Base-by-base conservation (phyloP, 257 asterid genomes). In the Jasminum sambac region DNA sequence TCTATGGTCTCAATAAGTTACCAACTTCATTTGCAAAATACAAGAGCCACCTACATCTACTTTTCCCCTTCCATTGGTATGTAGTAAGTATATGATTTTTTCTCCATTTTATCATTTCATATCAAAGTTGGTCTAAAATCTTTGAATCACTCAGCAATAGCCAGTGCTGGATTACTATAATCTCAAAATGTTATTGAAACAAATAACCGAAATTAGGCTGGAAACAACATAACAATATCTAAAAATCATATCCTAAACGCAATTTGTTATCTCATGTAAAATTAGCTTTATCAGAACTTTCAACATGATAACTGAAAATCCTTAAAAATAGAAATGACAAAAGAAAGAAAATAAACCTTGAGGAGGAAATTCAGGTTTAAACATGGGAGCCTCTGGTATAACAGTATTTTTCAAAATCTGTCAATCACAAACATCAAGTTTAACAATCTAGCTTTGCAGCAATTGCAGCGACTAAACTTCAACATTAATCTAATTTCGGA, bases 321-420 rank as follows among this genome's bases (percentile, higher is more conserved):
- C 11, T 6, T 57, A n/a, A 14, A 52, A 5, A 8, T 63, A 38
- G 38, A 62, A 64, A 26, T 12, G 36, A 72, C 6, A 36, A 50
- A 57, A 21, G 17, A 12, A 30, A 57, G 44, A 72, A 26, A 55
- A 78, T 38, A 75, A 77, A 93, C 98, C 98, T 88, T 87, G 97
- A 39, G 96, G 95, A 72, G 97, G 94, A 84, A 83, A 93, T 87
- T 90, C 97, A 3, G 98, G 98, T 78, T 75, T 88, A 68, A 88
- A 90, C 98, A 93, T 93, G 0, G 98, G 98, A 74, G 79, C 58
- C 83, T 93, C 98, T 1, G 97, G 98, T 82, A 93, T 90, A 73
- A 78, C 95, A 23, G 97, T 93, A 81, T 90, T 86, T 80, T 79
- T 86, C 88, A 93, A 81, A 85, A 78, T 84, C 98, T 93, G 87